Conservation (phyloP, 805 yeast genomes). For the Pichia deserticola region DNA sequence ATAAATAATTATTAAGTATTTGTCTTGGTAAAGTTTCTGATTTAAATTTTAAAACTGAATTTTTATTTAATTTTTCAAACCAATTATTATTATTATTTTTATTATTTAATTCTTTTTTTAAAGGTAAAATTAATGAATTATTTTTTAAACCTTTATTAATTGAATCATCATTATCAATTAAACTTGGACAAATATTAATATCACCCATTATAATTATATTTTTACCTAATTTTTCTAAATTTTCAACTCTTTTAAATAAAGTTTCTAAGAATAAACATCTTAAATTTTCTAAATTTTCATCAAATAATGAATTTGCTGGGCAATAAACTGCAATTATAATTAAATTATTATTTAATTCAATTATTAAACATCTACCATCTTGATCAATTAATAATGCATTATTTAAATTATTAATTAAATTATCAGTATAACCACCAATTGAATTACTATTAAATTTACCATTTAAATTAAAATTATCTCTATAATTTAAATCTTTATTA, state of each 20-base stretch:
- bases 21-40: slow-evolving; percentile 35
- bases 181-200: slow-evolving; percentile 71
- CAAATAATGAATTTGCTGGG: slow-evolving; percentile 79
- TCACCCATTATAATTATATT: slow-evolving; percentile 82
- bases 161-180: slow-evolving; percentile 75
- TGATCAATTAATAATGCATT: slow-evolving; percentile 44
- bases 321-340: slow-evolving; percentile 71
- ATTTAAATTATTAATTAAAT: slow-evolving; percentile 27
- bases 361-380: slow-evolving; percentile 77
- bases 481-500: slow-evolving; percentile 14
- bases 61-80: slow-evolving; percentile 32
- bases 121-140: slow-evolving; percentile 22
- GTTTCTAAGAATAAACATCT: slow-evolving; percentile 51
- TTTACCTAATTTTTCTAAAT: slow-evolving; percentile 50
- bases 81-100: no score
- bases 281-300: slow-evolving; percentile 57
- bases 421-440: slow-evolving; percentile 68
- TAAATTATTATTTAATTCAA: slow-evolving; percentile 59
- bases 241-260: slow-evolving; percentile 54
- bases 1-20: slow-evolving; percentile 38
- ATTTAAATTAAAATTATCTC: slow-evolving; percentile 18
- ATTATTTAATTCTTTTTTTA: neutral
- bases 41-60: slow-evolving; percentile 29
- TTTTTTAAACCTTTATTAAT: slow-evolving; percentile 39
- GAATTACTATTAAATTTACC: slow-evolving; percentile 15